Evolutionary conservation across 148 eudicot genomes (phyloP), one percentile per base, ranked within the genome.

Genomic region (Camellia sinensis): DNA sequence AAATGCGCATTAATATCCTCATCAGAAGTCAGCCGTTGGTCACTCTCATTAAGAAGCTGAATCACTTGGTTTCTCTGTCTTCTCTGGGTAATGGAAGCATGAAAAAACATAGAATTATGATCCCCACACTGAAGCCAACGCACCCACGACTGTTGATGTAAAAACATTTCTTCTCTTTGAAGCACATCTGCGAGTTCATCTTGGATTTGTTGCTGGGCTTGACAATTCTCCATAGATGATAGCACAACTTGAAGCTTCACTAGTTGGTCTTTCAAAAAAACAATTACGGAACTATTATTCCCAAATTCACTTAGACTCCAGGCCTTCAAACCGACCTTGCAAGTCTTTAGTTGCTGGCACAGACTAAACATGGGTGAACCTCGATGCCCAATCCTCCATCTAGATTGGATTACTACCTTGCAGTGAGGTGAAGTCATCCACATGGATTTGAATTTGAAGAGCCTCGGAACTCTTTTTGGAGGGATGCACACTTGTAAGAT

Each of bases 341-440:
- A 65, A 1, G 4, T 11, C 15, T 37, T 65, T 0, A 65, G 4
- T 12, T 37, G 8, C 3, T 65, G 41, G 14, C 3, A 3, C 13
- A 65, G 1, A 0, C 0, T 2, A 3, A 2, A 65, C 44, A 65
- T 37, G 0, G 3, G 0, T 2, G 69, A 65, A 2, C 69, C 69
- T 0, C 1, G 0, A 0, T 2, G 15, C 2, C 0, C 0, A 6
- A 0, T 0, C 2, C 4, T 3, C 69, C 69, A 37, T 1, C 3
- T 12, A 3, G 13, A 7, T 6, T 11, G 0, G 0, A 65, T 29
- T 0, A 3, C 14, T 2, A 3, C 0, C 11, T 7, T 2, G 2
- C 44, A 65, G 0, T 29, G 41, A 0, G 2, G 1, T 0, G 21
- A 6, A 2, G 69, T 29, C 0, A 14, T 11, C 69, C 69, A 65